Percentiles rank a stretch among this genome's conserved stretches.
phyloP scores from a whole-genome alignment of 106 monocot genomes.

The Amphibolis antarctica region DNA sequence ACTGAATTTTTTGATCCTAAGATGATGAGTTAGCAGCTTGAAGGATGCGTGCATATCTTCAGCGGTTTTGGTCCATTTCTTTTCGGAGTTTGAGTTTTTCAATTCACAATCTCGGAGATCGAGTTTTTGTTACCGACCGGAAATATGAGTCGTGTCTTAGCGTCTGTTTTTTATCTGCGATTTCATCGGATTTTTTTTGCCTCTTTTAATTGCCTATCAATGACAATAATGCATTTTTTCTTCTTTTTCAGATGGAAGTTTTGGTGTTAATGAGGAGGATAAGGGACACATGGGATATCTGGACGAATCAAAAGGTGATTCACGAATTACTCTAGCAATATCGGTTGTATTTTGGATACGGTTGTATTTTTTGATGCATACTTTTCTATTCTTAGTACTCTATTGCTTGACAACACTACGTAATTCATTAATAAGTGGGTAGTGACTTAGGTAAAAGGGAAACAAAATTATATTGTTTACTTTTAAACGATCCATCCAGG shows the following conservation, averaged over 20 bases:
- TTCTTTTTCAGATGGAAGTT: slow-evolving; percentile 11
- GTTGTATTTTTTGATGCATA: background rate
- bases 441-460: too few relatives aligned
- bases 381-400: background rate
- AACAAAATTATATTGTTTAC: too few relatives aligned
- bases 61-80: background rate
- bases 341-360: background rate
- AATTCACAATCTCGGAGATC: background rate
- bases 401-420: too few relatives aligned
- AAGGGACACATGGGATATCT: slow-evolving; percentile 27
- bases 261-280: slow-evolving; percentile 19
- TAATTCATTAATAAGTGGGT: too few relatives aligned
- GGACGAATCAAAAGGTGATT: slow-evolving; percentile 52
- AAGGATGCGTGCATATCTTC: background rate
- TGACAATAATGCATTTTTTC: background rate
- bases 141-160: too few relatives aligned
- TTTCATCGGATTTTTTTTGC: background rate
- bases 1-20: background rate
- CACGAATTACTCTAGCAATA: background rate
- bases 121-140: background rate
- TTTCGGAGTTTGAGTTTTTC: background rate
- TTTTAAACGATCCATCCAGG: too few relatives aligned
- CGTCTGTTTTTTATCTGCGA: background rate
- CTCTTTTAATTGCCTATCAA: background rate
- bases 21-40: background rate